Evolutionary conservation across 108 stramenopile genomes (phyloP).

Genomic region (Skeletonema grethae): DNA sequence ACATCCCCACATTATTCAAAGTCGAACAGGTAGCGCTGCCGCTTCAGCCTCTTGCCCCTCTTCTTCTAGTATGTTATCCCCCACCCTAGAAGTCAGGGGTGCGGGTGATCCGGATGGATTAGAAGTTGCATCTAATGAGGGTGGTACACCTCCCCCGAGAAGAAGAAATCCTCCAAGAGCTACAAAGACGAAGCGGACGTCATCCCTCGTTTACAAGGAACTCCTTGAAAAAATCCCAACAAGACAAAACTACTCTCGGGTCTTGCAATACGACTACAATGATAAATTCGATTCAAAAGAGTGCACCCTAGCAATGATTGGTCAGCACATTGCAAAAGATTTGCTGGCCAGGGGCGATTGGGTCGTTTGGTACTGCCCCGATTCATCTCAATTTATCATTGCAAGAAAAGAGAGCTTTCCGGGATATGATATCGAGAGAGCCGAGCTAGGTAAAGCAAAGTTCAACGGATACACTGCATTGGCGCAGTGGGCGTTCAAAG

Average conservation of each 20-base stretch:
- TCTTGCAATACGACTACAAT: background rate
- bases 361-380: background rate
- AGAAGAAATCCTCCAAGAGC: background rate
- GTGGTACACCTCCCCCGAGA: background rate
- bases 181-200: background rate
- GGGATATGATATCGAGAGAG: background rate
- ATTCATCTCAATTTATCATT: background rate
- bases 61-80: background rate
- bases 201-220: background rate
- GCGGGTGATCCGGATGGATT: background rate
- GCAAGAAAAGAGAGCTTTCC: background rate
- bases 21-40: background rate
- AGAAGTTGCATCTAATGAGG: background rate
- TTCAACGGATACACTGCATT: background rate
- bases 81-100: background rate
- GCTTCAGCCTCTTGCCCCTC: background rate
- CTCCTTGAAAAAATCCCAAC: background rate
- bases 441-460: background rate
- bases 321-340: background rate
- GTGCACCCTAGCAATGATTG: background rate
- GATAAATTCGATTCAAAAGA: background rate
- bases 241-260: background rate
- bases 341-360: background rate
- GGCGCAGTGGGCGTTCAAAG: background rate
- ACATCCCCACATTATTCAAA: background rate